Evolutionary conservation across 305 asterid genomes (phyloP).

Genomic region (Rubia peregrina): DNA sequence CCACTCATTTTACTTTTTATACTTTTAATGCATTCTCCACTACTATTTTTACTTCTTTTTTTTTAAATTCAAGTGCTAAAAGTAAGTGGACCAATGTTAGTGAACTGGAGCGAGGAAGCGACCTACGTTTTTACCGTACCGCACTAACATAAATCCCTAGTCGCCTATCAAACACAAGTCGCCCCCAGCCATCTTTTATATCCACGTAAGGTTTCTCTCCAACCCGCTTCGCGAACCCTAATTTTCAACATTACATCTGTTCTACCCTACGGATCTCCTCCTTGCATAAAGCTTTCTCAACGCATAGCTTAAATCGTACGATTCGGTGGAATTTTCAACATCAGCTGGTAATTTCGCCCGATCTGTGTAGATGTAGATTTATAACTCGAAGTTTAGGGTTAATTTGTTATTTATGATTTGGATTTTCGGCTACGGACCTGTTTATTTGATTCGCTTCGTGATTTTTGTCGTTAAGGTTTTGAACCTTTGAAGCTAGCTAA

Average conservation of each 20-base stretch:
- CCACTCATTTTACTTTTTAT: too few species aligned
- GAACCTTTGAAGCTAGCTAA: background rate
- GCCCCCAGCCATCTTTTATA: background rate
- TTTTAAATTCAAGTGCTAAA: too few species aligned
- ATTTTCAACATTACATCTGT: background rate
- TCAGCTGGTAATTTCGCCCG: background rate
- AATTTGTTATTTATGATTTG: background rate
- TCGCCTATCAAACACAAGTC: background rate
- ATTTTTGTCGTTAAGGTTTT: background rate
- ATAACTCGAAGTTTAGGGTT: background rate
- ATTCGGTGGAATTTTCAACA: background rate
- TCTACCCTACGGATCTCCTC: slow-evolving; percentile 5
- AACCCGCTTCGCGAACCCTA: slow-evolving; percentile 14
- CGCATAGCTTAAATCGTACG: background rate
- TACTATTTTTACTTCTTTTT: too few species aligned
- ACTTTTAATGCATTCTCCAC: too few species aligned
- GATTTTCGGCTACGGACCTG: background rate
- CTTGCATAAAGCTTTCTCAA: background rate
- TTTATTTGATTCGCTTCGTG: background rate
- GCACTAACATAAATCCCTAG: background rate
- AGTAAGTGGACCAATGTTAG: too few species aligned
- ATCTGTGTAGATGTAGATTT: background rate
- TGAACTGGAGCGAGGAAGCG: too few species aligned
- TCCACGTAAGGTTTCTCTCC: background rate
- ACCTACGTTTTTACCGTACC: background rate